A percentile compares a stretch with the other conserved stretches of the same genome.
These are phyloP conservation scores for Boletus tomentosulus DNA, from an alignment of 768 basidiomycete genomes.

Conservation along the genomic window DNA sequence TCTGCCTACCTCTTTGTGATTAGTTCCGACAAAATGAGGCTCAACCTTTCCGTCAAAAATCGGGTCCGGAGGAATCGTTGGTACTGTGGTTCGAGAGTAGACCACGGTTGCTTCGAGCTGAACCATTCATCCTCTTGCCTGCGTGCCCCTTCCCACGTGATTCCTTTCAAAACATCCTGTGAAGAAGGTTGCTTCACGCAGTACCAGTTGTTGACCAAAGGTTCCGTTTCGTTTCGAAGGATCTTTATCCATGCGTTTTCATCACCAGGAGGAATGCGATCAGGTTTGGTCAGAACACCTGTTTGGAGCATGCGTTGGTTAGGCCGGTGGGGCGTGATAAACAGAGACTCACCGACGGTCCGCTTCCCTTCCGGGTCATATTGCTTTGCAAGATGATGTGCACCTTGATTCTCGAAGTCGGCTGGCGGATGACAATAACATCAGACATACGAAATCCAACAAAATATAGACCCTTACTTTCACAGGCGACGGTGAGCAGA, in stretches of 20 bases:
- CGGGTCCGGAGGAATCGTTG: constrained; percentile 52
- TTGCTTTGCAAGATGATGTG: constrained; percentile 57
- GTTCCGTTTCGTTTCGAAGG: constrained; percentile 48
- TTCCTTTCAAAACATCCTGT: constrained; percentile 17
- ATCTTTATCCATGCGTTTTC: constrained; percentile 48
- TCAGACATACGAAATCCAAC: constrained; percentile 33
- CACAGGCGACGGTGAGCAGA: constrained; percentile 55
- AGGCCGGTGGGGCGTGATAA: constrained; percentile 48
- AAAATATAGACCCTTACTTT: constrained; percentile 16
- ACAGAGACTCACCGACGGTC: constrained; percentile 54
- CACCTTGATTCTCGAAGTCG: constrained; percentile 78
- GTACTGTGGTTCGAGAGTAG: constrained; percentile 46
- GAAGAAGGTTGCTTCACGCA: constrained; percentile 40
- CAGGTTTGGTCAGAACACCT: constrained; percentile 60
- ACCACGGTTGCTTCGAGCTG: constrained; percentile 48
- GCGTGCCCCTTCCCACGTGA: constrained; percentile 58
- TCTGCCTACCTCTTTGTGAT: constrained; percentile 58
- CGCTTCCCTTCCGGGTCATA: constrained; percentile 60
- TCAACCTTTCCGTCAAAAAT: constrained; percentile 55
- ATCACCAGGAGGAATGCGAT: constrained; percentile 41
- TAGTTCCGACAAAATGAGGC: constrained; percentile 56
- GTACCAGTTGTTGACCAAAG: constrained; percentile 30
- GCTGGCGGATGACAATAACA: constrained; percentile 42
- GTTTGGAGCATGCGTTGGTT: neutral
- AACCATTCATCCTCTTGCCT: constrained; percentile 56